phyloP scores from a whole-genome alignment of 1,284 basidiomycete species.

The Termitomyces sp. region DNA sequence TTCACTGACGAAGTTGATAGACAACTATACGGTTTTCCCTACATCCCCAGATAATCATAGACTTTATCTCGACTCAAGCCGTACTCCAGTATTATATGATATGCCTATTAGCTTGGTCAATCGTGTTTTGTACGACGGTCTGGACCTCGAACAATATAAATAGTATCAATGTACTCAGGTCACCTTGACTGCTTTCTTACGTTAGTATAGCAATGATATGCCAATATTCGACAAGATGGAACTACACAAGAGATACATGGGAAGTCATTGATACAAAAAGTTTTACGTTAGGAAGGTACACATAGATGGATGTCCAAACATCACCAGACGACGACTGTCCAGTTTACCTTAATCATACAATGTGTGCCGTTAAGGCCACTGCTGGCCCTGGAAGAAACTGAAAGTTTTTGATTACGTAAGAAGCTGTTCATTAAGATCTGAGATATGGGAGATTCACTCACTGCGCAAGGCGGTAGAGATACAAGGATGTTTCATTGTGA shows the following conservation, averaged over 20 bases:
- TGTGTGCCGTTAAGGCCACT: constrained; percentile 3
- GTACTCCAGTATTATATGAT: constrained; percentile 65
- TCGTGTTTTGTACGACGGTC: constrained; percentile 49
- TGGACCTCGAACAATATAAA: not conserved
- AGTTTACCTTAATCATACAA: not conserved
- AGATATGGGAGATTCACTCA: constrained; percentile 1
- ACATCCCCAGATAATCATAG: constrained; percentile 22
- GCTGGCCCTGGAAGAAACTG: constrained; percentile 18
- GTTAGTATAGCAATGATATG: not conserved
- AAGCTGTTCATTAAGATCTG: not conserved
- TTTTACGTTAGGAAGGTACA: not conserved
- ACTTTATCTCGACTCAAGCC: constrained; percentile 44
- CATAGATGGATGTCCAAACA: not conserved
- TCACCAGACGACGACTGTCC: not conserved
- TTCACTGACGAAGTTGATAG: constrained; percentile 2
- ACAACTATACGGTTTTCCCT: constrained; percentile 16
- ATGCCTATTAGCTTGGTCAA: constrained; percentile 81
- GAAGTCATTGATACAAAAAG: not conserved
- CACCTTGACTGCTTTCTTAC: not conserved
- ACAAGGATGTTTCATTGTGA: constrained; percentile 18
- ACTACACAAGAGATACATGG: not conserved
- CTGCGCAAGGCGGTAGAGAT: constrained; percentile 25
- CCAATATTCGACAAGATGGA: not conserved
- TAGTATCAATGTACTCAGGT: not conserved
- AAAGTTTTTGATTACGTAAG: not conserved